These are phyloP conservation scores for Piper longum DNA, from an alignment of 164 flowering plant genomes.

Conservation along the genomic window DNA sequence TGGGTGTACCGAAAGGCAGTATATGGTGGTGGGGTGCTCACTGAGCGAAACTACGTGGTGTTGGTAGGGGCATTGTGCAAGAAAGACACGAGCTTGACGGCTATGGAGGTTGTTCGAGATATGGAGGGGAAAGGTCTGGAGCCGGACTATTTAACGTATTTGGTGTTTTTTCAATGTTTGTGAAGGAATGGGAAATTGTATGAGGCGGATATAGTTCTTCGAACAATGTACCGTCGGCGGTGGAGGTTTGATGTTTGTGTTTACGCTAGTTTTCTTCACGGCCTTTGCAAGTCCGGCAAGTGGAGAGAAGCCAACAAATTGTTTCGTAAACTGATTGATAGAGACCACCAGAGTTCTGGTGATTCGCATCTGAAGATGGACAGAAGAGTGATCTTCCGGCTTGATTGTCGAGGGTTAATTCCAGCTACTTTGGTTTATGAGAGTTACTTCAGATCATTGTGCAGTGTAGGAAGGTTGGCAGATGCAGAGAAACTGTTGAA, in stretches of 20 bases:
- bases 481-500: constrained; percentile 28
- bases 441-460: constrained; percentile 24
- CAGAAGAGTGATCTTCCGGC: constrained; percentile 25
- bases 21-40: constrained; percentile 16
- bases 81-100: constrained; percentile 14
- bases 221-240: constrained; percentile 15
- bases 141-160: constrained; percentile 17
- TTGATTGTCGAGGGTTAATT: constrained; percentile 18
- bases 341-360: constrained; percentile 4
- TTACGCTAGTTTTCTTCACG: constrained; percentile 28
- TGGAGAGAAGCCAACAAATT: constrained; percentile 28
- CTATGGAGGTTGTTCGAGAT: constrained; percentile 11
- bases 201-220: constrained; percentile 28
- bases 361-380: constrained; percentile 15
- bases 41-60: constrained; percentile 18
- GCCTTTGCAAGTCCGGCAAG: constrained; percentile 27
- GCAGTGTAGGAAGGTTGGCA: constrained; percentile 19
- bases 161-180: constrained; percentile 23
- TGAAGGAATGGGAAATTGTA: constrained; percentile 24
- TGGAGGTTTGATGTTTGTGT: constrained; percentile 22
- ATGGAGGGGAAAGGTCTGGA: constrained; percentile 19
- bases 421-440: constrained; percentile 27
- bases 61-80: constrained; percentile 30
- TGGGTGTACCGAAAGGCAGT: constrained; percentile 16
- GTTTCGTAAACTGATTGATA: constrained; percentile 19